phyloP scores from a whole-genome alignment of 2,329 filamentous ascomycete species.

The Cercospora sesami region DNA sequence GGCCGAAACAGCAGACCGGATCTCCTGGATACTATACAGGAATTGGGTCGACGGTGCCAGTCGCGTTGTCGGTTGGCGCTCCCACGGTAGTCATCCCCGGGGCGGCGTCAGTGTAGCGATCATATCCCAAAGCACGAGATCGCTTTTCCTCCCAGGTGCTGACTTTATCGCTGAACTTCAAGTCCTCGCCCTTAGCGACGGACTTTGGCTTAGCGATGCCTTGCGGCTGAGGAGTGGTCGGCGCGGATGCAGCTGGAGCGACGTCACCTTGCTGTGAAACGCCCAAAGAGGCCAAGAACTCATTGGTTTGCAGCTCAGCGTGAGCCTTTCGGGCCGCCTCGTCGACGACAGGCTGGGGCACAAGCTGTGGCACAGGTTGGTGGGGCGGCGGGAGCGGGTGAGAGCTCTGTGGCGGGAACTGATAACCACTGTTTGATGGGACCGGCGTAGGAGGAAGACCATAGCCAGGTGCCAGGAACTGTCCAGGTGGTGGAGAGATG shows the following conservation, averaged over 20 bases:
- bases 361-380: neutral
- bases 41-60: neutral
- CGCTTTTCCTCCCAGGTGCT: slow-evolving; percentile 8
- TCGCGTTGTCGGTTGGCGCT: neutral
- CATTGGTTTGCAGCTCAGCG: neutral
- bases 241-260: neutral
- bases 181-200: slow-evolving; percentile 4
- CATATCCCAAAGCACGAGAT: neutral
- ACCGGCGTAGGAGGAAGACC: neutral
- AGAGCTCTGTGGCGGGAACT: neutral
- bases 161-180: slow-evolving; percentile 6
- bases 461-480: neutral
- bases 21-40: no score
- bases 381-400: neutral
- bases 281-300: neutral
- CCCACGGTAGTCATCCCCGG: neutral
- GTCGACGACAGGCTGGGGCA: neutral
- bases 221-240: neutral
- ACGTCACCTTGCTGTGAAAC: neutral
- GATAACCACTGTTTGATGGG: neutral
- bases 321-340: neutral
- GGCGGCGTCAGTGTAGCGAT: neutral
- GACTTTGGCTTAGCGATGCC: slow-evolving; percentile 2
- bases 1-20: no score
- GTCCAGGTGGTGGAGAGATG: neutral